Percentiles rank a stretch among this genome's conserved stretches.
These are phyloP conservation scores for Prototheca wickerhamii DNA, from an alignment of 163 green algal species.

Conservation along the genomic window DNA sequence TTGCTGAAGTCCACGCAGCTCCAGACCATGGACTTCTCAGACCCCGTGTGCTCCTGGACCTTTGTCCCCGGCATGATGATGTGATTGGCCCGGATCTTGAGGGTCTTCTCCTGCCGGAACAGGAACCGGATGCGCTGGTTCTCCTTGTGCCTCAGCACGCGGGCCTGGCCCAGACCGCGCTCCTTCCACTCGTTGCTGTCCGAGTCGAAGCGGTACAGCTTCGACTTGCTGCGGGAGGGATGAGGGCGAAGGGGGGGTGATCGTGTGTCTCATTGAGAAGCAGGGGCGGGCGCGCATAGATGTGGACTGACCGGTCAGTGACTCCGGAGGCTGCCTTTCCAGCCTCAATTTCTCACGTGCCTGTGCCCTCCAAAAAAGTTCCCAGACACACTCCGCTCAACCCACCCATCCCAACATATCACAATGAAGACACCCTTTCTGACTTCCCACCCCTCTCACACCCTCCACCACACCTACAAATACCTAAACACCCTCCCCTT, in stretches of 20 bases:
- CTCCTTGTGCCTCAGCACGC: constrained; percentile 89
- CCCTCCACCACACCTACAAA: not conserved
- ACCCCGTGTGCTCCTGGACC: constrained; percentile 89
- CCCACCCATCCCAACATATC: no score
- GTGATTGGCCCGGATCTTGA: constrained; percentile 98
- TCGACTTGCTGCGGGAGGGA: constrained; percentile 81
- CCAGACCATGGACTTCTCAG: constrained; percentile 96
- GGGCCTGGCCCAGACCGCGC: constrained; percentile 80
- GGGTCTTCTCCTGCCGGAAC: constrained; percentile 94
- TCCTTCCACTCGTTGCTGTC: constrained; percentile 96
- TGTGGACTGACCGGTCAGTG: no score
- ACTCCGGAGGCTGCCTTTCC: no score
- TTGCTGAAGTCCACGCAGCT: constrained; percentile 92
- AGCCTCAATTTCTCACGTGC: no score
- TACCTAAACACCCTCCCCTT: not conserved
- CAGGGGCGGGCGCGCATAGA: no score
- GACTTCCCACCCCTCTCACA: no score
- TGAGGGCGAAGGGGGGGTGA: not conserved
- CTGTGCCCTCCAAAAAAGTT: no score
- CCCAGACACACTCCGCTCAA: no score
- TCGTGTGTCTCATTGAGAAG: not conserved
- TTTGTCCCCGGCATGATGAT: constrained; percentile 89
- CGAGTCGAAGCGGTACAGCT: constrained; percentile 96
- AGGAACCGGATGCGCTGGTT: constrained; percentile 87
- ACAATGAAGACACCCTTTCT: no score